Conservation (phyloP, 805 yeast genomes). For the Wickerhamomyces kurtzmanii region DNA sequence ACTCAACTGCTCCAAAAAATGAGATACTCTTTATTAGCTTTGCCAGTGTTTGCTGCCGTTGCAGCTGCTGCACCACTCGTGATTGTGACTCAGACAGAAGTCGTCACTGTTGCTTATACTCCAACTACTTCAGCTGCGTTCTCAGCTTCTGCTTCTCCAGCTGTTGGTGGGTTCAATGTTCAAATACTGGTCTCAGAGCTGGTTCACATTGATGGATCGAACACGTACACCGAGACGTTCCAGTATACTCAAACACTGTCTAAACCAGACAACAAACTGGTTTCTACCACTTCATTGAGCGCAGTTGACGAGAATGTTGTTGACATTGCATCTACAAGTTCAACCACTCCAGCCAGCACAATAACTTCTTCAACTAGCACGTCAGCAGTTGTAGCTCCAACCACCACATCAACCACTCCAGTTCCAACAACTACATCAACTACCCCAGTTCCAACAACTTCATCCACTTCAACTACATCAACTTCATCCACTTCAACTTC, state of each 20-base stretch:
- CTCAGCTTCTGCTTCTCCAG: conserved; percentile 7
- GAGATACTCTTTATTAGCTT: conserved; percentile 15
- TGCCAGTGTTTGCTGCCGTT: conserved; percentile 15
- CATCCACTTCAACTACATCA: conserved; percentile 7
- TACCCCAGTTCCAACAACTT: conserved; percentile 15
- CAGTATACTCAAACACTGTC: background rate
- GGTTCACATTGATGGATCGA: conserved; percentile 9
- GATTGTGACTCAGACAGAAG: conserved; percentile 16
- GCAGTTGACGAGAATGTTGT: conserved; percentile 11
- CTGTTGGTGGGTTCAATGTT: conserved; percentile 11
- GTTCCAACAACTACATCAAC: conserved; percentile 9
- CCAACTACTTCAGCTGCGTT: conserved; percentile 9
- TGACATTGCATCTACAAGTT: conserved; percentile 14
- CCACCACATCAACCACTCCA: conserved; percentile 14
- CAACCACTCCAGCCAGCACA: conserved; percentile 7
- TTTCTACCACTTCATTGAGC: conserved; percentile 7
- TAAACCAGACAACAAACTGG: conserved; percentile 3
- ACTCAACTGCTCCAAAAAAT: too few species aligned
- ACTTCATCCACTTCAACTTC: conserved; percentile 9
- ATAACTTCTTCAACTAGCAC: conserved; percentile 2
- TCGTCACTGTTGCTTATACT: conserved; percentile 15
- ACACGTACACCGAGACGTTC: conserved; percentile 10
- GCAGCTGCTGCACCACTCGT: conserved; percentile 19
- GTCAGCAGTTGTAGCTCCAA: conserved; percentile 7
- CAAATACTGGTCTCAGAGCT: conserved; percentile 16